Evolutionary conservation across 1,284 basidiomycete species (phyloP).

Genomic region (Pyrrhoderma lamaoense): DNA sequence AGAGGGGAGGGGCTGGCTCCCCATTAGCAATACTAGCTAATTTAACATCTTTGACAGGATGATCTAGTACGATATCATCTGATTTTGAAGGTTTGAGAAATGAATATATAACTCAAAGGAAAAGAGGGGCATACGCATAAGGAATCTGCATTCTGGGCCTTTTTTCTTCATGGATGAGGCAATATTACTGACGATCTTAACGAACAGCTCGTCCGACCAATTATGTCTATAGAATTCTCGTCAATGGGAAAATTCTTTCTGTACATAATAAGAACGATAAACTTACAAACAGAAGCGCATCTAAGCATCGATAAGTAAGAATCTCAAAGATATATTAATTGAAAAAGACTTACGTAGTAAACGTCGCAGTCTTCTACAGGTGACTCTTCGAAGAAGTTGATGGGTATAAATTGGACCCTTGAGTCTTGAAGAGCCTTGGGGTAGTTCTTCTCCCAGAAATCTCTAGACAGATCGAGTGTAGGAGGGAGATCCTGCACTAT

Average conservation of each 20-base stretch:
- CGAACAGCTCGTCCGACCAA: conserved; percentile 24
- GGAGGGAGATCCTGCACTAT: conserved; percentile 40
- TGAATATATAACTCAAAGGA: no score
- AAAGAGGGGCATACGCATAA: conserved; percentile 21
- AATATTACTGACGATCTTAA: conserved; percentile 25
- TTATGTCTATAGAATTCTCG: conserved; percentile 22
- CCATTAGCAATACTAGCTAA: conserved; percentile 19
- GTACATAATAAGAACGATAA: not conserved
- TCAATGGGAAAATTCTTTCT: no score
- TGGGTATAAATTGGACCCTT: conserved; percentile 31
- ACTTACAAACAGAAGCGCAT: conserved; percentile 10
- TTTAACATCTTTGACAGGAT: conserved; percentile 20
- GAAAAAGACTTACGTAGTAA: conserved; percentile 35
- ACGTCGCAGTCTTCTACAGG: conserved; percentile 35
- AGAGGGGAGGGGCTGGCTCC: conserved; percentile 30
- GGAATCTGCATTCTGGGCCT: conserved; percentile 18
- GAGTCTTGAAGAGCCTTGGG: conserved; percentile 30
- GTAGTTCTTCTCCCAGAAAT: conserved; percentile 31
- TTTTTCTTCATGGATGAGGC: conserved; percentile 19
- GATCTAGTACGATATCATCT: conserved; percentile 18
- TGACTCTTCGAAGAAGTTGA: conserved; percentile 40
- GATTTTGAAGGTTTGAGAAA: no score
- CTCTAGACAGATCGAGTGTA: conserved; percentile 29
- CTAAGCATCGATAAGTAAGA: not conserved
- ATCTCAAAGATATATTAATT: not conserved